These are phyloP conservation scores for Plasmodium adleri DNA, from an alignment of 169 alveolate species.

Conservation along the genomic window DNA sequence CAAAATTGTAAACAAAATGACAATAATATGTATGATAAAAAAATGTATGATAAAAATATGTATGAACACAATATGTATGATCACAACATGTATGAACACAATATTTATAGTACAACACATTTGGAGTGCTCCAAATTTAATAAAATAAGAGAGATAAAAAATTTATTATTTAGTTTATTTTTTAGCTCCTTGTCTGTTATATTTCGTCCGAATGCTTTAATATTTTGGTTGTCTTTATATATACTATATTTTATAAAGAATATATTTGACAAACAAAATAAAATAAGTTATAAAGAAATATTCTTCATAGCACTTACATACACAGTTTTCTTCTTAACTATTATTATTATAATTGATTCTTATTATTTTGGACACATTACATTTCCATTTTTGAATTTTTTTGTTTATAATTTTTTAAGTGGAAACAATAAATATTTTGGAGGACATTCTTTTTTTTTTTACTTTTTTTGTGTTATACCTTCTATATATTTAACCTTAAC, in stretches of 20 bases:
- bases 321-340: constrained; percentile 14
- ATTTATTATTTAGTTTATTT: constrained; percentile 60
- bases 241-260: constrained; percentile 35
- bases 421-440: constrained; percentile 53
- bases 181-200: constrained; percentile 77
- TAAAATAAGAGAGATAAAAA: background rate
- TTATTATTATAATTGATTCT: constrained; percentile 31
- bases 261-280: background rate
- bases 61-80: too few species aligned
- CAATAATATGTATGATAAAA: too few species aligned
- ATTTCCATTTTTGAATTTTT: constrained; percentile 22
- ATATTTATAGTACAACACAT: too few species aligned
- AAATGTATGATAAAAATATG: too few species aligned
- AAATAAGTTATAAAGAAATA: constrained; percentile 17
- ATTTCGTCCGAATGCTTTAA: constrained; percentile 70
- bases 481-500: constrained; percentile 36
- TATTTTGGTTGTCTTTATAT: constrained; percentile 77
- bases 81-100: too few species aligned
- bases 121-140: too few species aligned
- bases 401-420: constrained; percentile 49
- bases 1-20: too few species aligned
- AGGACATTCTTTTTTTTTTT: constrained; percentile 23
- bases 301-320: constrained; percentile 11
- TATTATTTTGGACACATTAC: constrained; percentile 52
- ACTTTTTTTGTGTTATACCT: constrained; percentile 29